Evolutionary conservation across 805 yeast species (phyloP).

Genomic region (Kazachstania viticola): DNA sequence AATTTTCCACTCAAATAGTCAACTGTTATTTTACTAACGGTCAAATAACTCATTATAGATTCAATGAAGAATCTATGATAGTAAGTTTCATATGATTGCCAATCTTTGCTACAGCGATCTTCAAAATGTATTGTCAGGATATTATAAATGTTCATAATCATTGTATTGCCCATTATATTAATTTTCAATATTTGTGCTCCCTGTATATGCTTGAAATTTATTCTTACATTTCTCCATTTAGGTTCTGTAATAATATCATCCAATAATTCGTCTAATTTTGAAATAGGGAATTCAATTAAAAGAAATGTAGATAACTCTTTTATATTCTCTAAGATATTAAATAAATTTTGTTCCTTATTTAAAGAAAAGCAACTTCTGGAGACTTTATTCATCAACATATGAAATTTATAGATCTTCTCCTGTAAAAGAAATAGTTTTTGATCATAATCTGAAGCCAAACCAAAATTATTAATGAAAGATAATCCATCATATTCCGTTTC

Average conservation of each 20-base stretch:
- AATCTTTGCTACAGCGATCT: slow-evolving; percentile 1
- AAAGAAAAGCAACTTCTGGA: no score
- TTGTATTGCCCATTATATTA: slow-evolving; percentile 8
- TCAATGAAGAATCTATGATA: slow-evolving; percentile 6
- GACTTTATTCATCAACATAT: slow-evolving; percentile 6
- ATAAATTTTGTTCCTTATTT: slow-evolving; percentile 4
- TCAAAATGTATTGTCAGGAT: slow-evolving; percentile 11
- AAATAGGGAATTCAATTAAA: slow-evolving; percentile 7
- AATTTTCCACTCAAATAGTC: slow-evolving; percentile 7
- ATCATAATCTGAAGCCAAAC: slow-evolving; percentile 2
- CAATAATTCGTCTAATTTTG: neutral
- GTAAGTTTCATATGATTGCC: slow-evolving; percentile 3
- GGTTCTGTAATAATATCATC: slow-evolving; percentile 1
- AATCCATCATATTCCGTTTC: neutral
- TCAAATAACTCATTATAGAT: slow-evolving; percentile 2
- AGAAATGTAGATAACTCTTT: slow-evolving; percentile 3
- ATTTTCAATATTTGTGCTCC: slow-evolving; percentile 2
- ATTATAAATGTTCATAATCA: slow-evolving; percentile 6
- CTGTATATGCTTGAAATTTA: slow-evolving; percentile 1
- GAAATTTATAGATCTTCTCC: slow-evolving; percentile 10
- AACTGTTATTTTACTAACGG: slow-evolving; percentile 2
- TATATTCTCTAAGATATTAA: slow-evolving; percentile 6
- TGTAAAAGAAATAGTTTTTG: slow-evolving; percentile 4
- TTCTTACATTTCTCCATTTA: slow-evolving; percentile 6
- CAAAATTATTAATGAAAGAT: neutral